phyloP scores from a whole-genome alignment of 805 yeast genomes.

The Saccharomyces kudriavzevii region DNA sequence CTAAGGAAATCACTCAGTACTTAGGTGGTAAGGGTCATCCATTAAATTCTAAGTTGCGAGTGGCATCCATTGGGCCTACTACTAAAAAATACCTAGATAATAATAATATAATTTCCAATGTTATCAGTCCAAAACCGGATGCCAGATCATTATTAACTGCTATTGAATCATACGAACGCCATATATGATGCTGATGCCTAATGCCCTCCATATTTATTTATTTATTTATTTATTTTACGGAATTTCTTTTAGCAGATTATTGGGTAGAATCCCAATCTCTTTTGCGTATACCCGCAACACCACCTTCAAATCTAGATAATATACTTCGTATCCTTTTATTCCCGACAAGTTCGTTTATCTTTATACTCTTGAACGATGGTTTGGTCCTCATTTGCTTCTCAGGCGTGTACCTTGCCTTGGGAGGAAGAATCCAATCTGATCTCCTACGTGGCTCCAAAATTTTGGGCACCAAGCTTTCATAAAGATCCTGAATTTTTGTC shows the following conservation, averaged over 20 bases:
- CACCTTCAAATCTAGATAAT: constrained; percentile 28
- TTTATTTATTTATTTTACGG: background rate
- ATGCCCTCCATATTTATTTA: background rate
- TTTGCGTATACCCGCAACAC: constrained; percentile 28
- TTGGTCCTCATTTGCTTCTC: constrained; percentile 29
- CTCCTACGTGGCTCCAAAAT: constrained; percentile 26
- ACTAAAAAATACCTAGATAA: constrained; percentile 55
- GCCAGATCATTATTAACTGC: constrained; percentile 48
- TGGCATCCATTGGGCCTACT: constrained; percentile 92
- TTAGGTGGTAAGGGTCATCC: constrained; percentile 18
- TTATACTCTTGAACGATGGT: constrained; percentile 25
- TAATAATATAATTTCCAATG: constrained; percentile 47
- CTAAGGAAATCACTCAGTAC: constrained; percentile 49
- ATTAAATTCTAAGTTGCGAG: constrained; percentile 25
- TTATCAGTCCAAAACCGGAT: constrained; percentile 67
- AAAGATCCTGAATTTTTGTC: constrained; percentile 19
- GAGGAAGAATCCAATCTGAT: constrained; percentile 30
- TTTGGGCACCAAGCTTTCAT: constrained; percentile 27
- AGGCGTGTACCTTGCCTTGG: constrained; percentile 24
- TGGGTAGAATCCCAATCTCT: constrained; percentile 10
- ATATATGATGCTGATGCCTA: background rate
- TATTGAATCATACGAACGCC: constrained; percentile 7
- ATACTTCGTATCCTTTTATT: constrained; percentile 20
- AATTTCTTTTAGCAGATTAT: background rate
- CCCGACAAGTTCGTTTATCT: constrained; percentile 24